These are phyloP conservation scores for Whalleya microplaca DNA, from an alignment of 2,329 filamentous ascomycete species.

Conservation along the genomic window DNA sequence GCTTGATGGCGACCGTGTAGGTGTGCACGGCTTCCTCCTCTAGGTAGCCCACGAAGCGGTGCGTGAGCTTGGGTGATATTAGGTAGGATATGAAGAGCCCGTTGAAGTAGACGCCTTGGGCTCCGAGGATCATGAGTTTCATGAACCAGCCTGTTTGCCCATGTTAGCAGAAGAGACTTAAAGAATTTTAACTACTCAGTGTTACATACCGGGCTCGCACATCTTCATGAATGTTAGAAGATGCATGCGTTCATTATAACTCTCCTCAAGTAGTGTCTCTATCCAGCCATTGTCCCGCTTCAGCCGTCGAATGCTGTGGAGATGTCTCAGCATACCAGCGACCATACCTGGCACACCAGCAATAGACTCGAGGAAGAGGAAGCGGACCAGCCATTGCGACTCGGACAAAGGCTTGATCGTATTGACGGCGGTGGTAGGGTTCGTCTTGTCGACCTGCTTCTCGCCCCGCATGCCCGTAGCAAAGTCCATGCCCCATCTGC, in stretches of 20 bases:
- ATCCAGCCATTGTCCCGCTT: constrained; percentile 97
- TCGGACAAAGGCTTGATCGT: constrained; percentile 72
- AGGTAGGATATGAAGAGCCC: constrained; percentile 88
- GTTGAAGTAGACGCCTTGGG: constrained; percentile 97
- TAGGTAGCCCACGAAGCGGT: constrained; percentile 95
- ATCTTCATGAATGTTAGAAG: constrained; percentile 92
- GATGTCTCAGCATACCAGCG: constrained; percentile 88
- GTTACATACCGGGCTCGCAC: constrained; percentile 68
- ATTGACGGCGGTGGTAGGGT: constrained; percentile 58
- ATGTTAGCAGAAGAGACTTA: constrained; percentile 13
- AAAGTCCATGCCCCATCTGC: constrained; percentile 80
- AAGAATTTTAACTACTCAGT: not conserved
- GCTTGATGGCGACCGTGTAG: constrained; percentile 85
- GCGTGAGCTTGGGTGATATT: constrained; percentile 81
- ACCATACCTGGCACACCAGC: constrained; percentile 98
- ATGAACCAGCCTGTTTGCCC: constrained; percentile 74
- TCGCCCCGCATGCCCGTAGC: constrained; percentile 74
- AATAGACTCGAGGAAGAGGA: constrained; percentile 92
- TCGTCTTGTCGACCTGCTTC: constrained; percentile 66
- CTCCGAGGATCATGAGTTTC: constrained; percentile 87
- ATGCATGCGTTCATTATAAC: constrained; percentile 93
- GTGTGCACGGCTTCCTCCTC: constrained; percentile 97
- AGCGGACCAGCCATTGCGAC: constrained; percentile 84
- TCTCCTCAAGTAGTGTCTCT: constrained; percentile 86
- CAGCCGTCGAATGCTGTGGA: constrained; percentile 81